Percentiles rank a stretch among this genome's conserved stretches.
phyloP scores from a whole-genome alignment of 2,329 filamentous ascomycete genomes.

The Trichoderma arundinaceum region DNA sequence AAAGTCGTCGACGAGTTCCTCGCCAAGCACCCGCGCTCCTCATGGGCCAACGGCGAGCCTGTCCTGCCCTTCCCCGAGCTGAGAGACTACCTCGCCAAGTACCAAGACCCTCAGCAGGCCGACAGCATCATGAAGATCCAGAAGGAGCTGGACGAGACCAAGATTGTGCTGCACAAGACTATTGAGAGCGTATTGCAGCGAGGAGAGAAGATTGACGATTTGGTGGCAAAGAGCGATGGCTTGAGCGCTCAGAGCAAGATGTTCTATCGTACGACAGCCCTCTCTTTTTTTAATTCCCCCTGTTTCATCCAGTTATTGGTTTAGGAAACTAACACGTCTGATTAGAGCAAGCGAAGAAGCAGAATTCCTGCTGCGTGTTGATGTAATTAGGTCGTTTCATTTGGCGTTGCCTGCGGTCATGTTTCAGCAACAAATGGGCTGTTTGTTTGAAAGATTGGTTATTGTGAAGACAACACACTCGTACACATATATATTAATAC shows the following conservation, averaged over 20 bases:
- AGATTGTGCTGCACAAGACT: constrained; percentile 96
- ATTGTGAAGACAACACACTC: constrained; percentile 36
- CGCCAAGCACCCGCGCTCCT: constrained; percentile 71
- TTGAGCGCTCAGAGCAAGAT: constrained; percentile 93
- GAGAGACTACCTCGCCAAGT: constrained; percentile 74
- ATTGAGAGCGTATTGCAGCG: constrained; percentile 86
- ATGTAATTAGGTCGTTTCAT: constrained; percentile 58
- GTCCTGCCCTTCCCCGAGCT: constrained; percentile 72
- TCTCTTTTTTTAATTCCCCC: constrained; percentile 38
- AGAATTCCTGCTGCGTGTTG: constrained; percentile 76
- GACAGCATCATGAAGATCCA: constrained; percentile 96
- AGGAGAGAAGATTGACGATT: constrained; percentile 93
- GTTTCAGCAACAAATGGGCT: constrained; percentile 40
- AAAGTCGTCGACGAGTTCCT: constrained; percentile 90
- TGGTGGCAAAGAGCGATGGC: constrained; percentile 92
- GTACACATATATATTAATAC: constrained; percentile 36
- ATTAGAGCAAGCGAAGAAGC: constrained; percentile 73
- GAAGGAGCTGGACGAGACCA: constrained; percentile 95
- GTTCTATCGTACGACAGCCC: constrained; percentile 75
- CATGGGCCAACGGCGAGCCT: constrained; percentile 64
- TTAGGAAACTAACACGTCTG: constrained; percentile 19
- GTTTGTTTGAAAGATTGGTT: constrained; percentile 43
- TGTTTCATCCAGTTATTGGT: background rate
- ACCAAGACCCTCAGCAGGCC: constrained; percentile 86
- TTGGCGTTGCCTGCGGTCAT: constrained; percentile 44